Percentiles rank a stretch among this genome's conserved stretches.
Conservation (phyloP, 176 grass and related monocot genomes). For the Oryza meridionalis region DNA sequence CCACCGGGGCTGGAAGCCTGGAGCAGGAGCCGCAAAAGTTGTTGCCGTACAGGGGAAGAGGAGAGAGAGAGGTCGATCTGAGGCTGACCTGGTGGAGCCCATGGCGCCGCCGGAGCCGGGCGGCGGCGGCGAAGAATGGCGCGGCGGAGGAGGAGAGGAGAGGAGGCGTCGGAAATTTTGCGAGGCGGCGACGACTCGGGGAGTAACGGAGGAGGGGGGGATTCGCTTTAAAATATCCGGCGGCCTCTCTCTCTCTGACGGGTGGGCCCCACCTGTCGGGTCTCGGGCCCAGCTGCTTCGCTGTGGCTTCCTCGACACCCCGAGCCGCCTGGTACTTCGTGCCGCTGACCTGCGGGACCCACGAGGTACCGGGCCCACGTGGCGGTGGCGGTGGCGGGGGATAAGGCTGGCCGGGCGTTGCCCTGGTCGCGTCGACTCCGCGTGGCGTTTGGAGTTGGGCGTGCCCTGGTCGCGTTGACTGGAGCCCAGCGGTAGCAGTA, state of each 20-base stretch:
- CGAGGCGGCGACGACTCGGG: not conserved
- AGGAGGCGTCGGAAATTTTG: not conserved
- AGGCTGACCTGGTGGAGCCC: constrained; percentile 34
- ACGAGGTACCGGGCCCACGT: not conserved
- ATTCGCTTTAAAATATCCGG: not conserved
- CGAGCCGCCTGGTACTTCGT: not conserved
- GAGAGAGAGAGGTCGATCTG: not conserved
- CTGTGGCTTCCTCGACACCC: not conserved
- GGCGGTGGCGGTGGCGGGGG: not conserved
- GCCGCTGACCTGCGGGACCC: not conserved
- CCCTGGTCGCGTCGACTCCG: not conserved
- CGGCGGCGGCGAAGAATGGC: not conserved
- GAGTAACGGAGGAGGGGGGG: not conserved
- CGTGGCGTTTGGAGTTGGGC: not conserved
- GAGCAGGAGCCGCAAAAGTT: not conserved
- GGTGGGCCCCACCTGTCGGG: not conserved
- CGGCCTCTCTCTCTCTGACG: not conserved
- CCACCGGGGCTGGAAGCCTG: not conserved
- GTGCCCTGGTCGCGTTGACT: not conserved
- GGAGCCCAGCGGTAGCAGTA: not conserved
- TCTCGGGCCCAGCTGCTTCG: not conserved
- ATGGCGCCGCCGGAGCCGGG: not conserved
- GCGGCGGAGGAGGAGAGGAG: not conserved
- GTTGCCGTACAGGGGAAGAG: not conserved
- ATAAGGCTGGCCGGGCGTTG: too few relatives aligned